Conservation (phyloP, 164 flowering plant genomes). For the Sextonia rubra region DNA sequence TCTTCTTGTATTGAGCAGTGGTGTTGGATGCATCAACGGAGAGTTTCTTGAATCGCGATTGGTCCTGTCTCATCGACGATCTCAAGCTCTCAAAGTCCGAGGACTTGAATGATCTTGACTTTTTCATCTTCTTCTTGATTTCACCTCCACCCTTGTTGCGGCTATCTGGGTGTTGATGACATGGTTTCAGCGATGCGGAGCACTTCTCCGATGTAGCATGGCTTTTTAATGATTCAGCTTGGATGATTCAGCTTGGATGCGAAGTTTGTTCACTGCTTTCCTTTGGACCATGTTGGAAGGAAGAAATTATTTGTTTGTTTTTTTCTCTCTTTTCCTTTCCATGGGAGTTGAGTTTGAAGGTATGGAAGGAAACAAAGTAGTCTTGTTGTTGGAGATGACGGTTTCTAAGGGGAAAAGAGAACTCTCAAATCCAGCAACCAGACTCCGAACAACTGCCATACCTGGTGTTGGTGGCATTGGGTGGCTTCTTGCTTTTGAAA, state of each 20-base stretch:
- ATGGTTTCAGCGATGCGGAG: slow-evolving; percentile 13
- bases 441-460: slow-evolving; percentile 19
- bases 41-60: slow-evolving; percentile 1
- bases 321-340: slow-evolving; percentile 16
- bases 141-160: slow-evolving; percentile 25
- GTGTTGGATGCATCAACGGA: neutral
- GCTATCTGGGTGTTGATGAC: slow-evolving; percentile 17
- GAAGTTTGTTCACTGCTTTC: slow-evolving; percentile 41
- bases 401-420: slow-evolving; percentile 8
- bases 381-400: slow-evolving; percentile 13
- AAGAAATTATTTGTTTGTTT: slow-evolving; percentile 9
- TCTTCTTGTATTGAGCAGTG: slow-evolving; percentile 13
- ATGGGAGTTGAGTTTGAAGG: neutral
- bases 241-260: no score
- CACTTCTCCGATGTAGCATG: slow-evolving; percentile 19
- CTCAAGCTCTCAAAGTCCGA: slow-evolving; percentile 13
- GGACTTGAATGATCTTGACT: slow-evolving; percentile 25
- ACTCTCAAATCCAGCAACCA: slow-evolving; percentile 11
- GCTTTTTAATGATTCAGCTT: slow-evolving; percentile 24
- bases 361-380: slow-evolving; percentile 17
- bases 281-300: slow-evolving; percentile 66
- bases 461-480: slow-evolving; percentile 14
- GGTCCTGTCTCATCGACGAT: slow-evolving; percentile 11
- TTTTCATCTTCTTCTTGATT: slow-evolving; percentile 26
- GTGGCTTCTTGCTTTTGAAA: slow-evolving; percentile 13